Base-by-base conservation (phyloP, 139 green algal species). In the Chlorella sp. region DNA sequence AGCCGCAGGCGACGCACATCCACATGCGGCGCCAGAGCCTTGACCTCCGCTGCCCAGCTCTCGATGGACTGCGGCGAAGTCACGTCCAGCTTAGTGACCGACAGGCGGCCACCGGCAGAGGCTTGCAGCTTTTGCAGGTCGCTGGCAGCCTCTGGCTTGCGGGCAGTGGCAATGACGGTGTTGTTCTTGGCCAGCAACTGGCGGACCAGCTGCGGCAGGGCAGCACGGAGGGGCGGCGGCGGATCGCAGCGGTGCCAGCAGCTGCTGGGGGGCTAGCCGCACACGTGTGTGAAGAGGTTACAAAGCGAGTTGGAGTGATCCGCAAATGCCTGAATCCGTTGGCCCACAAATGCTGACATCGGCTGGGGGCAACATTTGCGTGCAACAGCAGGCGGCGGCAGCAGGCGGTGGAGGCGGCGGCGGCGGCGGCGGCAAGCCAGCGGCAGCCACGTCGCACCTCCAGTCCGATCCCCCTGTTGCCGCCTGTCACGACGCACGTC, bases 161-260 rank as follows among this genome's bases (percentile, higher is more conserved):
- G 89, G 7, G 85, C 87, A 7, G 89, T 86, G 73, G 90, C 88
- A 11, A 90, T 36, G 2, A 93, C 88, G 26, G 65, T 84, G 84
- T 93, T 92, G 74, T 81, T 86, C 32, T 86, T 85, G 4, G 74
- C 68, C 26, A 90, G 78, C 47, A 93, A 79, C 73, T 93, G 88
- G 23, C 81, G 83, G 11, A 70, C 80, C 21, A 92, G 86, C 87
- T 93, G 85, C 38, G 74, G n/a, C 28, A 34, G 12, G 39, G 32
- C 13, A 32, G 44, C 44, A 9, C 9, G 44, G 44, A 39, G 65
- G 65, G 30, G 30, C 12, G 30, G 65, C 1, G n/a, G 30, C 1
- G 65, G n/a, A n/a, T n/a, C n/a, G n/a, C n/a, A n/a, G n/a, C n/a
- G n/a, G n/a, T n/a, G n/a, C n/a, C n/a, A n/a, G n/a, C n/a, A n/a